phyloP scores from a whole-genome alignment of 2,329 filamentous ascomycete species.

The Trichophyton verrucosum region DNA sequence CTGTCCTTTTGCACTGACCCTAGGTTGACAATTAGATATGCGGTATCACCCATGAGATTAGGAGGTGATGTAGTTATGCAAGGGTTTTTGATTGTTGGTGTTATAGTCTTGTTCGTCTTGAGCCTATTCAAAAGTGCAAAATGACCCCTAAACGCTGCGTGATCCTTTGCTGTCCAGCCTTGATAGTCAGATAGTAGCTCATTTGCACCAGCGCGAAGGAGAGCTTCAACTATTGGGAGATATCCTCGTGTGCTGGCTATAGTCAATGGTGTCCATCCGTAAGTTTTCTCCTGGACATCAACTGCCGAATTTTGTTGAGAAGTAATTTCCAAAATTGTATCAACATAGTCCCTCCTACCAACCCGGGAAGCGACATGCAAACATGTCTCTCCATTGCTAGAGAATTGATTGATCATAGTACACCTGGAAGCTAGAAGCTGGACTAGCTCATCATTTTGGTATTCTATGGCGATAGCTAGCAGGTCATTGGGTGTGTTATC shows the following conservation, averaged over 20 bases:
- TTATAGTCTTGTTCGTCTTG: neutral
- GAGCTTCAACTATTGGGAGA: conserved; percentile 15
- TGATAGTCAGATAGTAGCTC: conserved; percentile 15
- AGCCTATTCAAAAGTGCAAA: conserved; percentile 18
- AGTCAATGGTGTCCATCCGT: conserved; percentile 26
- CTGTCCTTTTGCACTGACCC: conserved; percentile 13
- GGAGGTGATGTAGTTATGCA: neutral
- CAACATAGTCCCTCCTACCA: conserved; percentile 14
- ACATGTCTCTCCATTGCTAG: conserved; percentile 14
- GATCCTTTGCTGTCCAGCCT: conserved; percentile 27
- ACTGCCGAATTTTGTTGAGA: conserved; percentile 6
- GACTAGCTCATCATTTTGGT: conserved; percentile 12
- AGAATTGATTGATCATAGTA: conserved; percentile 8
- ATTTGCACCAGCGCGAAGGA: conserved; percentile 21
- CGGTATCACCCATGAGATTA: neutral
- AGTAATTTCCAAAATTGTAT: neutral
- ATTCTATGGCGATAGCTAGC: conserved; percentile 10
- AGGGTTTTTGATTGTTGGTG: neutral
- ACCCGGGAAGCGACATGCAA: conserved; percentile 19
- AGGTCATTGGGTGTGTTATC: neutral
- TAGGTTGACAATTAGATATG: conserved; percentile 14
- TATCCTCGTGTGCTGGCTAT: conserved; percentile 22
- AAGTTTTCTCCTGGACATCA: conserved; percentile 15
- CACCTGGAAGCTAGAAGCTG: conserved; percentile 6
- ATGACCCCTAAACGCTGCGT: conserved; percentile 26